Percentiles rank a stretch among this genome's conserved stretches.
These are phyloP conservation scores for Seiridium cupressi DNA, from an alignment of 2,329 filamentous ascomycete species.

Conservation along the genomic window DNA sequence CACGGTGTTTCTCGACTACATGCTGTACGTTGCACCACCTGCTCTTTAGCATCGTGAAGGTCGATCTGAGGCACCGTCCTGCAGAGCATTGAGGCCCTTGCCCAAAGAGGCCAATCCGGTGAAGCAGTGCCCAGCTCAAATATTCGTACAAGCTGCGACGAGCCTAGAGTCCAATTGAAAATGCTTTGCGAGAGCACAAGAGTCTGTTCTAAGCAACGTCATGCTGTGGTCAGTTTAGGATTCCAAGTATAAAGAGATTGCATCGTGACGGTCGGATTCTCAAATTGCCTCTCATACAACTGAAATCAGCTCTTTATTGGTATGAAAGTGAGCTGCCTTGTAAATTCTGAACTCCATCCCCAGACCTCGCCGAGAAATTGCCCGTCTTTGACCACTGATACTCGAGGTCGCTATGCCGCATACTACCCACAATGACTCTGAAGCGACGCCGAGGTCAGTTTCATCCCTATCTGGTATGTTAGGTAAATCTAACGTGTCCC, in stretches of 20 bases:
- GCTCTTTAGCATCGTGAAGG: not conserved
- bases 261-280: not conserved
- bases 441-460: not conserved
- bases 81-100: conserved; percentile 1
- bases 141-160: not conserved
- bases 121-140: not conserved
- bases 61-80: not conserved
- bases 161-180: not conserved
- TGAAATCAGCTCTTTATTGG: not conserved
- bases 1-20: too few relatives aligned
- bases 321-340: not conserved
- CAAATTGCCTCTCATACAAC: not conserved
- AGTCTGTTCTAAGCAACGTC: not conserved
- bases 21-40: not conserved
- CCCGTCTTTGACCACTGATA: not conserved
- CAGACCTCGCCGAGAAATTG: not conserved
- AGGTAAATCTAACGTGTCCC: not conserved
- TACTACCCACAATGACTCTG: not conserved
- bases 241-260: not conserved
- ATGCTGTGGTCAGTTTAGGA: not conserved
- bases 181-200: not conserved
- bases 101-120: conserved; percentile 1
- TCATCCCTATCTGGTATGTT: not conserved
- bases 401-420: conserved; percentile 1
- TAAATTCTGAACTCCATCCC: not conserved